Percentiles rank a stretch among this genome's conserved stretches.
Evolutionary conservation across 2,329 filamentous ascomycete genomes (phyloP).

Genomic region (Mycosphaerella sp.): DNA sequence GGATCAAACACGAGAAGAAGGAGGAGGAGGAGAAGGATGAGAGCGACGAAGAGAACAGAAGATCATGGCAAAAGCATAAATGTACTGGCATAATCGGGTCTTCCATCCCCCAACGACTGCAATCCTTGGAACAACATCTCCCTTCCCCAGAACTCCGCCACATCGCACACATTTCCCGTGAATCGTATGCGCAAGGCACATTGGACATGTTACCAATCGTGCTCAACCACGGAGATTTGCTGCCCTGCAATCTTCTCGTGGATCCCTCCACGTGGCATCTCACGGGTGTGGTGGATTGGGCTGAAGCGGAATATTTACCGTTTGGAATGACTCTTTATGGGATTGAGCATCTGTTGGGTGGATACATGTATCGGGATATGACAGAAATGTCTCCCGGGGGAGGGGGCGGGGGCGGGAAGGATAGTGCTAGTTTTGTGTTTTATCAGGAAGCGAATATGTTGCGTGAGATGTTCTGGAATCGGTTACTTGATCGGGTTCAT

Average conservation of each 20-base stretch:
- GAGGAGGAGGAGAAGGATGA: not conserved
- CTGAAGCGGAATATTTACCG: constrained; percentile 55
- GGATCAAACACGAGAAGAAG: not conserved
- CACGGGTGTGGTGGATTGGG: constrained; percentile 57
- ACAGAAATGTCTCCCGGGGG: no score
- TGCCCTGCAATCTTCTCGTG: constrained; percentile 53
- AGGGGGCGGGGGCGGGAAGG: not conserved
- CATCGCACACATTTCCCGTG: not conserved
- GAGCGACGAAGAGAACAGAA: not conserved
- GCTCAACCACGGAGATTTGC: constrained; percentile 56
- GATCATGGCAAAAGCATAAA: not conserved
- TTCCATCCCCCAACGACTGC: constrained; percentile 7
- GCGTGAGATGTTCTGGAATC: constrained; percentile 47
- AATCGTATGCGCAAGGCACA: constrained; percentile 11
- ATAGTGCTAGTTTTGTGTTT: constrained; percentile 36
- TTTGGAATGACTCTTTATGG: constrained; percentile 57
- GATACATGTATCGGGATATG: constrained; percentile 19
- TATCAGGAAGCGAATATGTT: constrained; percentile 41
- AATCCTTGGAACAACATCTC: constrained; percentile 5
- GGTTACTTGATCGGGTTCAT: constrained; percentile 34
- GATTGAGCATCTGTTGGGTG: constrained; percentile 54
- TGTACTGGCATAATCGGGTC: constrained; percentile 7
- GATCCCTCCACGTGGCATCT: constrained; percentile 41
- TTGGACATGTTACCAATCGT: constrained; percentile 45
- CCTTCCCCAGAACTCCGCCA: constrained; percentile 1